phyloP scores from a whole-genome alignment of 495 filamentous ascomycete species.

The Copromyces sp. region DNA sequence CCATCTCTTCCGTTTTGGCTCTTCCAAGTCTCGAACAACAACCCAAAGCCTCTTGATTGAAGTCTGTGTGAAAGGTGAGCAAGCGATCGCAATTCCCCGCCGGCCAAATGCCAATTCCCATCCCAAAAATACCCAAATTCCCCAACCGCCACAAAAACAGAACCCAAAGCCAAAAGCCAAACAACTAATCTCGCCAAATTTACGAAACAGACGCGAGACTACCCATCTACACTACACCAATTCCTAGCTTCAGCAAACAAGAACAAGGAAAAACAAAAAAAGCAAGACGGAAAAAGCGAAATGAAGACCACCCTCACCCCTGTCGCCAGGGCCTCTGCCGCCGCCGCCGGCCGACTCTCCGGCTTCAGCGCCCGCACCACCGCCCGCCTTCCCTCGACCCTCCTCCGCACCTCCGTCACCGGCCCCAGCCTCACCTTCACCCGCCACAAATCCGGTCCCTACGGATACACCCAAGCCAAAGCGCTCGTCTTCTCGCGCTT shows the following conservation, averaged over 20 bases:
- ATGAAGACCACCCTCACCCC: background rate
- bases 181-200: background rate
- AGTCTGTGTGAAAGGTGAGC: too few relatives aligned
- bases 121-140: background rate
- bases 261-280: background rate
- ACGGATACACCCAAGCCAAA: constrained; percentile 96
- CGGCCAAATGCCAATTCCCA: background rate
- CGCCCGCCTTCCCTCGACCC: background rate
- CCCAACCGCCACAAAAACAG: background rate
- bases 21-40: background rate
- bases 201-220: background rate
- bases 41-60: background rate
- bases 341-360: background rate
- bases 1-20: background rate
- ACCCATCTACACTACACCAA: background rate
- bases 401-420: background rate
- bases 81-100: background rate
- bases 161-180: background rate
- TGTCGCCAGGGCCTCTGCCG: background rate
- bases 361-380: background rate
- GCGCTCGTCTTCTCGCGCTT: constrained; percentile 75
- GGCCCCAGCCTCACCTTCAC: background rate
- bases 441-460: constrained; percentile 45
- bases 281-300: background rate
- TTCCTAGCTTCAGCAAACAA: background rate